Evolutionary conservation across 768 basidiomycete genomes (phyloP), one percentile per base, ranked within the genome.

Genomic region (Collybiopsis confluens): DNA sequence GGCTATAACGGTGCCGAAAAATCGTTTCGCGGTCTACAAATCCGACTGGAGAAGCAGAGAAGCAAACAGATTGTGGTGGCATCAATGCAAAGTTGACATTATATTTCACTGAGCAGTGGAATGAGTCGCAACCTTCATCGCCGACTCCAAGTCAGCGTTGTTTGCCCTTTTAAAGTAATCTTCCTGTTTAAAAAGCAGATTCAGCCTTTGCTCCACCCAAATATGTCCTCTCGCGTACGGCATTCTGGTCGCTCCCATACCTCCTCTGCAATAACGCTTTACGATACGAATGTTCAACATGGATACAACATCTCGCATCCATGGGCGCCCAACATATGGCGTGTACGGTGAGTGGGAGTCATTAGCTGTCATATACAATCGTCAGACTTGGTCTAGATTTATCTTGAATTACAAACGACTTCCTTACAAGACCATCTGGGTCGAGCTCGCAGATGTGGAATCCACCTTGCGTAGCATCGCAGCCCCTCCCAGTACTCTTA

Each of bases 261-360:
- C 9, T 30, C 52, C 21, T 26, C 42, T 2, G 18, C 72, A 44
- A 83, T 90, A 56, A 80, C 73, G 15, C 70, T 90, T 15, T 90
- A 88, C 63, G 88, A 90, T 57, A 73, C 83, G 20, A 37, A 53
- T 18, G 41, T 43, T n/a, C 42, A 37, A 23, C 81, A 77, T 30
- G 82, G 85, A 9, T 73, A 73, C 45, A 74, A 73, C 5, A 72
- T 81, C 1, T 18, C 47, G 23, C 82, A 85, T 50, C 77, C 86
- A n/a, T 90, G 87, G 87, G 82, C 83, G 48, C 88, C 88, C 26
- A 86, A 86, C 57, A 76, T 85, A 26, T 89, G 87, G 87, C 75
- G 85, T 41, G 78, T 90, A 57, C 72, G 88, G 86, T 83, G 49
- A 28, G 70, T 15, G 11, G 27, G 11, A 13, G 33, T 27, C 56